A percentile compares a stretch with the other conserved stretches of the same genome.
Evolutionary conservation across 257 asterid genomes (phyloP).

Genomic region (Rubia yunnanensis): DNA sequence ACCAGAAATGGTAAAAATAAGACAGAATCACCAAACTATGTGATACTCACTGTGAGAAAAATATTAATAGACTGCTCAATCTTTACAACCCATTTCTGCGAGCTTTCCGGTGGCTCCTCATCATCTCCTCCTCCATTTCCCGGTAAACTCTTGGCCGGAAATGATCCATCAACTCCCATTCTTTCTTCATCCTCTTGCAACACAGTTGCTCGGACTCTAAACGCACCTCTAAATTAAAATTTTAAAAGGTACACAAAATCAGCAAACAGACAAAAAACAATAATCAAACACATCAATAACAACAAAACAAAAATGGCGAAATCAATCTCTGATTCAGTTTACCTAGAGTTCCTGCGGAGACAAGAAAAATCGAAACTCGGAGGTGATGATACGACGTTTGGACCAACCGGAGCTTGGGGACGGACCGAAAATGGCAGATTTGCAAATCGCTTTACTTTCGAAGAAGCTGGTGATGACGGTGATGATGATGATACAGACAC

Average conservation of each 20-base stretch:
- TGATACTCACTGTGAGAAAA: slow-evolving; percentile 55
- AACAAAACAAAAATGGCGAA: neutral
- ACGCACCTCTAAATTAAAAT: slow-evolving; percentile 27
- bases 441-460: slow-evolving; percentile 21
- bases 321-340: neutral
- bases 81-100: slow-evolving; percentile 60
- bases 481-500: slow-evolving; percentile 19
- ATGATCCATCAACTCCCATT: slow-evolving; percentile 60
- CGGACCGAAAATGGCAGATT: slow-evolving; percentile 24
- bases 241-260: slow-evolving; percentile 10
- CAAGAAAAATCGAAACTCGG: slow-evolving; percentile 14
- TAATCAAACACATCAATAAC: neutral
- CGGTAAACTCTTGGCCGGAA: slow-evolving; percentile 50
- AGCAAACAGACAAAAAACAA: neutral
- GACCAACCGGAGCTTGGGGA: slow-evolving; percentile 21
- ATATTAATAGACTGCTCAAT: slow-evolving; percentile 85
- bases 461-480: slow-evolving; percentile 21
- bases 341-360: slow-evolving; percentile 39
- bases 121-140: slow-evolving; percentile 36
- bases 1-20: neutral
- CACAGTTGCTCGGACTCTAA: slow-evolving; percentile 50
- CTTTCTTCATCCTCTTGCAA: slow-evolving; percentile 72
- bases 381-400: slow-evolving; percentile 10
- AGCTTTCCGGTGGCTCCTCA: slow-evolving; percentile 29
- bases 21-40: neutral